Evolutionary conservation across 164 flowering plant species (phyloP), one percentile per base, ranked within the genome.

Genomic region (grape (Vitis vinifera)): DNA sequence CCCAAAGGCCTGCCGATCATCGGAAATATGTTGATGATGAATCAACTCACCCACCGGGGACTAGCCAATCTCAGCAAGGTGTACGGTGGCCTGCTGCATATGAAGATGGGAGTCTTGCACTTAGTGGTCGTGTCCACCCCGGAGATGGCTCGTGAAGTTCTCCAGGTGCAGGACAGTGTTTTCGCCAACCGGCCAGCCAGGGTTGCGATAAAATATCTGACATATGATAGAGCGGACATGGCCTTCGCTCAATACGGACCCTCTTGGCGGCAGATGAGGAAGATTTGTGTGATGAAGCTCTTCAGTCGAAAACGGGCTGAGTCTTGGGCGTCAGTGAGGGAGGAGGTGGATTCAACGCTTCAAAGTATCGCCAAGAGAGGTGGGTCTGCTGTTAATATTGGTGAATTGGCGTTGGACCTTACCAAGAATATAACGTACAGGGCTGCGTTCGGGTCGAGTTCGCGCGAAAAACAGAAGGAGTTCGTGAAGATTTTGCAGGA

Each of bases 361-460:
- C 69, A n/a, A 8, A 3, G 13, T 29, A 62, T 78, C 5, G 68
- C 48, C 16, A 31, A 9, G 1, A 68, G 53, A 19, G 27, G 19
- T 11, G 77, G 81, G 14, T 19, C 68, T 5, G 63, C 77, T 0
- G 75, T 81, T 0, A 78, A 78, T 47, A 1, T 78, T 1, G 79
- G 79, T 3, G 78, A 77, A 63, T 44, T 71, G 59, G 77, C 44
- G 44, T 37, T 37, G 44, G 44, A 37, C 7, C 7, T 37, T 0
- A 37, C 44, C 6, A 37, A 37, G 44, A 37, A 37, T 6, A 37
- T 37, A 37, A 37, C 44, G 4, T 37, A 37, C 44, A 37, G 44
- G 44, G 91, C 97, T 0, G 97, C 97, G 9, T 92, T 92, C 61
- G 97, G 97, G 71, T 71, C 92, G 37, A 74, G 61, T 12, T 73